Evolutionary conservation across 495 filamentous ascomycete genomes (phyloP), one percentile per base, ranked within the genome.

Genomic region (Saxophila tyrrhenica): DNA sequence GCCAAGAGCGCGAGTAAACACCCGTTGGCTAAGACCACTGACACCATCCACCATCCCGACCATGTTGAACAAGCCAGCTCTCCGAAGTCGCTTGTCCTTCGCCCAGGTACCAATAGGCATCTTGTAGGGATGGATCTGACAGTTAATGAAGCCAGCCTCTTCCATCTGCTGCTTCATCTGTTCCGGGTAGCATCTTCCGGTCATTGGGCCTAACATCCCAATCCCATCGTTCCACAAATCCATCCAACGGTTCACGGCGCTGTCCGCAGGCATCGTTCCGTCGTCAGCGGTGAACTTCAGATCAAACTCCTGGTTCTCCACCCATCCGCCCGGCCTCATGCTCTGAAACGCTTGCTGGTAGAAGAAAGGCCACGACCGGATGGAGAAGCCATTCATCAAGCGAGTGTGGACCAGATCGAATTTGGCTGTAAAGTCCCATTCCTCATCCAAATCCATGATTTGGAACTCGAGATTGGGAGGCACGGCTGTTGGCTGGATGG

Each of bases 371-470:
- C 62, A 68, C 48, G 62, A 55, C 22, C 54, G 50, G 47, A 66
- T 59, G 22, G 7, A 22, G 39, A 54, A 29, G 48, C 56, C 45
- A 52, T 51, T 15, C 25, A 43, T 38, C 57, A 20, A 10, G 25
- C 66, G 60, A 25, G 58, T 45, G 45, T 68, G 64, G 44, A 68
- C 58, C 50, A 67, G 55, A 48, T 68, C 66, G 54, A 68, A 67
- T 20, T 54, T 25, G 39, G 54, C 51, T 51, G 48, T 46, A 25
- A 63, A 66, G 32, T 61, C 54, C 64, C 62, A 68, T 5, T 60
- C 60, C 48, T 39, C 47, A 39, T 63, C 58, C 21, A 54, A 55
- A 46, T 69, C 65, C 43, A 64, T 61, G 58, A 69, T 56, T 39
- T 64, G 50, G 60, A 69, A 69, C 16, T 52, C 50, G 8, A 55